A percentile compares a stretch with the other conserved stretches of the same genome.
Evolutionary conservation across 2,329 filamentous ascomycete genomes (phyloP).

Genomic region (Alternaria gaisen): DNA sequence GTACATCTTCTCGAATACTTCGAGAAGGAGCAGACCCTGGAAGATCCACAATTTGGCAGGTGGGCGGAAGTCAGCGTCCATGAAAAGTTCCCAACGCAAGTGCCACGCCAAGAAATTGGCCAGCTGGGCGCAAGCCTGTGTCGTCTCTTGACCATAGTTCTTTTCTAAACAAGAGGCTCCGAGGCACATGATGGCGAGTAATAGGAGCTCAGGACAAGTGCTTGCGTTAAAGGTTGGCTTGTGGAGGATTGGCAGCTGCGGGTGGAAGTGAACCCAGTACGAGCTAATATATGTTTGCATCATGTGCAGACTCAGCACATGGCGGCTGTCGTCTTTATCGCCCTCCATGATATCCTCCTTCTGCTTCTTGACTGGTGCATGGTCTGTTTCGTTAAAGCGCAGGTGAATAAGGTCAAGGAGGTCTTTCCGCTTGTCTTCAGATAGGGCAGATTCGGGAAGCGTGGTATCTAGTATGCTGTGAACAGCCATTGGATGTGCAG

Average conservation of each 20-base stretch:
- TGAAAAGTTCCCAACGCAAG: slow-evolving; percentile 95
- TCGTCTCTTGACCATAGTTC: slow-evolving; percentile 76
- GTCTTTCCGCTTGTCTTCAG: slow-evolving; percentile 85
- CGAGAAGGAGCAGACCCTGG: slow-evolving; percentile 85
- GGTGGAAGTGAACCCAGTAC: slow-evolving; percentile 95
- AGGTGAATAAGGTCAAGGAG: slow-evolving; percentile 82
- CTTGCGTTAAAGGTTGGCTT: slow-evolving; percentile 92
- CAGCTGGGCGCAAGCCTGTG: slow-evolving; percentile 79
- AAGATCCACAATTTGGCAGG: slow-evolving; percentile 97
- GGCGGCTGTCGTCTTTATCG: slow-evolving; percentile 69
- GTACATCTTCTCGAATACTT: slow-evolving; percentile 98
- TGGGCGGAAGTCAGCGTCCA: slow-evolving; percentile 86
- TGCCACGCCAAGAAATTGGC: slow-evolving; percentile 93
- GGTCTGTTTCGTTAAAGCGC: slow-evolving; percentile 82
- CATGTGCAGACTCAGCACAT: slow-evolving; percentile 84
- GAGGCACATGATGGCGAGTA: slow-evolving; percentile 90
- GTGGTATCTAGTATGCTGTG: slow-evolving; percentile 84
- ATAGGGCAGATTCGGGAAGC: slow-evolving; percentile 80
- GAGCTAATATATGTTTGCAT: slow-evolving; percentile 90
- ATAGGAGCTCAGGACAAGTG: slow-evolving; percentile 81
- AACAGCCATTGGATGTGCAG: slow-evolving; percentile 87
- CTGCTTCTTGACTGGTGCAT: slow-evolving; percentile 75
- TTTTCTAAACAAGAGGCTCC: slow-evolving; percentile 90
- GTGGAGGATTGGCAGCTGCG: slow-evolving; percentile 92
- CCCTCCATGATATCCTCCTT: slow-evolving; percentile 83